Evolutionary conservation across 2,329 filamentous ascomycete genomes (phyloP).

Genomic region (Colletotrichum brevisporum): DNA sequence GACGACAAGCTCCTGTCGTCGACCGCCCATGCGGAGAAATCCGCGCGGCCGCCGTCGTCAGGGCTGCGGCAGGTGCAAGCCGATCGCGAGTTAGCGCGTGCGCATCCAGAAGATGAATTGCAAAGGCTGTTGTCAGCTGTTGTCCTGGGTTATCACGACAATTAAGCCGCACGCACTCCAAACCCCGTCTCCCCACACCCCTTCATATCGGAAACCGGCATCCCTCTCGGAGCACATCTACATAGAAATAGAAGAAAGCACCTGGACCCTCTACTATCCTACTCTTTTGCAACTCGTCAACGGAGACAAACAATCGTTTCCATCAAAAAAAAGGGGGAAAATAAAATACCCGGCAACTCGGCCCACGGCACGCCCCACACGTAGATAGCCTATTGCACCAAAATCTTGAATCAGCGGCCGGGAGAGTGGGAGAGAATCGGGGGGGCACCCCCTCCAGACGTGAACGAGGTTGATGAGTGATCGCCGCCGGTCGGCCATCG

Average conservation of each 20-base stretch:
- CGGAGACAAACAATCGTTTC: neutral
- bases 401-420: too few relatives aligned
- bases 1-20: too few relatives aligned
- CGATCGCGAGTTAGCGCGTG: neutral
- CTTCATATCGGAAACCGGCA: neutral
- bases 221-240: neutral
- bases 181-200: neutral
- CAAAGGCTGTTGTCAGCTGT: neutral
- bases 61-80: neutral
- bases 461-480: neutral
- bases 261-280: neutral
- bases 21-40: neutral
- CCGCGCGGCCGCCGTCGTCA: neutral
- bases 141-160: neutral
- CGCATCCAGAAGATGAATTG: neutral
- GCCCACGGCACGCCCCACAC: slow-evolving; percentile 5
- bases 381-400: neutral
- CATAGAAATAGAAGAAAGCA: neutral
- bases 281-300: neutral
- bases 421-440: neutral
- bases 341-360: neutral
- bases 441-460: neutral
- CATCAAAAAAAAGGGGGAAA: neutral
- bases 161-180: neutral
- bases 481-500: neutral